phyloP scores from a whole-genome alignment of 306 rosid genomes.

The Lotus japonicus region DNA sequence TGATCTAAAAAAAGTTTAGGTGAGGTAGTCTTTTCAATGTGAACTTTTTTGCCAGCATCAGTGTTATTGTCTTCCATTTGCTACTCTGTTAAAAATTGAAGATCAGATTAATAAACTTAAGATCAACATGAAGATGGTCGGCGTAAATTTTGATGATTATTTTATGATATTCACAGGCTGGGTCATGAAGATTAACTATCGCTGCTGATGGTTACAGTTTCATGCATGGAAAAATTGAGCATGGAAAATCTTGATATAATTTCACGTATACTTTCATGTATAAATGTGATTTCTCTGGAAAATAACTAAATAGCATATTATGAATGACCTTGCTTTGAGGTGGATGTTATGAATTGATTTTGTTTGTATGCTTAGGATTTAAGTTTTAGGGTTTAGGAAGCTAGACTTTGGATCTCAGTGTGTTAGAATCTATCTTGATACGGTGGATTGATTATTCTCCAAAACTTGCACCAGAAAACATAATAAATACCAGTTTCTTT shows the following conservation, averaged over 20 bases:
- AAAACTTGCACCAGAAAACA: background rate
- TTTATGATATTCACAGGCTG: background rate
- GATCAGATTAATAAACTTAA: background rate
- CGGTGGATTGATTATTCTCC: background rate
- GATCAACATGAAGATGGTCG: background rate
- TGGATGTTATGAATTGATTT: background rate
- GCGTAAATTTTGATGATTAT: conserved; percentile 9
- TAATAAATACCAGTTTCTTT: background rate
- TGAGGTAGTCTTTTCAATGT: background rate
- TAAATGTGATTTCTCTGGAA: conserved; percentile 6
- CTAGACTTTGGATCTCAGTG: background rate
- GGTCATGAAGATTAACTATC: background rate
- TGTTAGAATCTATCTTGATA: background rate
- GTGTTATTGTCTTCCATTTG: background rate
- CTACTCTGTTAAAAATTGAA: conserved; percentile 1
- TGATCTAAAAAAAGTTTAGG: background rate
- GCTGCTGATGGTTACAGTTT: background rate
- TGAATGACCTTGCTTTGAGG: conserved; percentile 10
- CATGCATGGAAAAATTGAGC: conserved; percentile 13
- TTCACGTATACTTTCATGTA: conserved; percentile 8
- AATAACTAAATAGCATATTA: background rate
- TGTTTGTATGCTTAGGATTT: background rate
- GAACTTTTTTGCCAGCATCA: background rate
- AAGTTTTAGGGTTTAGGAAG: background rate
- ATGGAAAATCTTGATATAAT: conserved; percentile 2